Percentiles rank a stretch among this genome's conserved stretches.
These are phyloP conservation scores for Maudiozyma saulgeensis DNA, from an alignment of 805 yeast genomes.

Conservation along the genomic window DNA sequence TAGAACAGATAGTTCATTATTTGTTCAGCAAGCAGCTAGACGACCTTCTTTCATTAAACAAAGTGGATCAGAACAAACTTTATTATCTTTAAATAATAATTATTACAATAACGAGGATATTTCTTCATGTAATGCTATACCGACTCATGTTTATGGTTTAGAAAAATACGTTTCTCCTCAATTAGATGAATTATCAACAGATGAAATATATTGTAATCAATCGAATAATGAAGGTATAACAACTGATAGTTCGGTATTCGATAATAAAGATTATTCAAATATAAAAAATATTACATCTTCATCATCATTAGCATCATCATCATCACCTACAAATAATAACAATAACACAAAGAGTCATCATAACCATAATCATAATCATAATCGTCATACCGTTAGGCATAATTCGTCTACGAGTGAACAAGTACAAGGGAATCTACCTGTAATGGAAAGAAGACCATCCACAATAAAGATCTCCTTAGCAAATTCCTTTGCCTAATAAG, in stretches of 20 bases:
- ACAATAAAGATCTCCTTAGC: conserved; percentile 9
- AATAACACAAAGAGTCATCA: too few relatives aligned
- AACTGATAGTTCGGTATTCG: neutral
- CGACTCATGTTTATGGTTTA: conserved; percentile 23
- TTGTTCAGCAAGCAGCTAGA: conserved; percentile 8
- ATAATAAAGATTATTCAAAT: neutral
- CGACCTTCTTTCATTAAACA: neutral
- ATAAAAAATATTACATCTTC: neutral
- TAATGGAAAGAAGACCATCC: conserved; percentile 6
- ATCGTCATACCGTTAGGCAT: too few relatives aligned
- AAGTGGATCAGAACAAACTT: neutral
- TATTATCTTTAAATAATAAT: neutral
- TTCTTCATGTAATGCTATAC: conserved; percentile 14
- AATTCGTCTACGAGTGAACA: too few relatives aligned
- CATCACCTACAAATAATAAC: too few relatives aligned
- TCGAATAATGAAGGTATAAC: neutral
- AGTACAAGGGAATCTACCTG: neutral
- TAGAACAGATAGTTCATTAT: conserved; percentile 10
- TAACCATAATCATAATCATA: too few relatives aligned
- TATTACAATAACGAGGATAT: neutral
- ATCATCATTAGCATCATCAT: neutral
- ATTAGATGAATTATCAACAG: conserved; percentile 17
- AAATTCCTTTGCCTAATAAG: conserved; percentile 4
- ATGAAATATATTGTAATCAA: neutral
- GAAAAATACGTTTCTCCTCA: conserved; percentile 22